Evolutionary conservation across 2,329 filamentous ascomycete genomes (phyloP), one percentile per base, ranked within the genome.

Genomic region (Westerdykella aurantiaca): DNA sequence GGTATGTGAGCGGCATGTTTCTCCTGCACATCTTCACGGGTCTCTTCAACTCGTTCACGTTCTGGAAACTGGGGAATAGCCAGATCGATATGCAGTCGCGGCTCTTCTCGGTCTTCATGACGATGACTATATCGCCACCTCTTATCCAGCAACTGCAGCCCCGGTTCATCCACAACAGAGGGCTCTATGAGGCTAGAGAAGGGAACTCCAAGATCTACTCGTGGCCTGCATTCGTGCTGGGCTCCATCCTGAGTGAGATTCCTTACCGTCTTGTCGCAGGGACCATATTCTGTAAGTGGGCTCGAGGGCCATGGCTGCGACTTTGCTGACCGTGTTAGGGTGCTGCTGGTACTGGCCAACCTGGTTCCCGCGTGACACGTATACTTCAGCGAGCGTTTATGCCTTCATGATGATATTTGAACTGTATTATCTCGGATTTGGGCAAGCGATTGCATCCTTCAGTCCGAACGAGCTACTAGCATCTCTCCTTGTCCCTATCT

Each of bases 61-160:
- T 74, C 63, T 75, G 71, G 71, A 63, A 70, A 49, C 61, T 74
- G 18, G 67, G 67, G 3, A 57, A 68, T 42, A 64, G 61, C 14
- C 61, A 63, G 41, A 60, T 69, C 29, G 70, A 72, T 37, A 65
- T 73, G 49, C 67, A 70, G 61, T 83, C 81, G 38, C 76, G 83
- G 6, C 74, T 90, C 7, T 90, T 91, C 67, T 82, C 83, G 7
- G 74, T 85, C 43, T 91, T 91, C 66, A 82, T 88, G 76, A 85
- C 83, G 0, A 72, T 90, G 4, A 87, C 82, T 6, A 86, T 93
- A 50, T 77, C 79, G 1, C 85, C 85, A 0, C 83, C 84, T 0
- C 70, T 90, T 1, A 86, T 90, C 45, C 83, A 89, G 55, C 85
- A 90, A 54, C 72, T 90, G 0, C 84, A 90, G 57, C 86, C 86